phyloP scores from a whole-genome alignment of 1,139 yeast species.

The Kluyveromyces sp. region DNA sequence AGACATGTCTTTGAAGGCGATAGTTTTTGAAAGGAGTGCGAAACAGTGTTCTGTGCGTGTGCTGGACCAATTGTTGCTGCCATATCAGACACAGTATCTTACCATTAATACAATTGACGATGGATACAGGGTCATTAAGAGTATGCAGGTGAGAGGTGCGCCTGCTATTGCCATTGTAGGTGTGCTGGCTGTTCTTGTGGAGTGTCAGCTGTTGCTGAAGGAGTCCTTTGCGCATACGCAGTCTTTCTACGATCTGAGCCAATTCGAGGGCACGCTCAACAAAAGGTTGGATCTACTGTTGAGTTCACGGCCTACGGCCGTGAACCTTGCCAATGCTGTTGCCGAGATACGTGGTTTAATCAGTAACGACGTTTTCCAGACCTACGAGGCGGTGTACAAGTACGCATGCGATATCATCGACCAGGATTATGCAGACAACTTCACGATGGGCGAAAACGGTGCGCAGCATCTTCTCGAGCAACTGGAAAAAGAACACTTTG shows the following conservation, averaged over 20 bases:
- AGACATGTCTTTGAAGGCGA: slow-evolving; percentile 50
- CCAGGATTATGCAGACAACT: slow-evolving; percentile 72
- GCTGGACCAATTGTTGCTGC: slow-evolving; percentile 75
- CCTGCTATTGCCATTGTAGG: slow-evolving; percentile 98
- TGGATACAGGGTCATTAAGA: slow-evolving; percentile 74
- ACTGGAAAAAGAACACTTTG: slow-evolving; percentile 43
- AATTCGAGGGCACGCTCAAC: slow-evolving; percentile 32
- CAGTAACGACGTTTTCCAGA: slow-evolving; percentile 26
- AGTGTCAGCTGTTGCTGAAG: slow-evolving; percentile 36
- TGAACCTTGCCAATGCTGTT: slow-evolving; percentile 77
- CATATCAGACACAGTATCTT: slow-evolving; percentile 68
- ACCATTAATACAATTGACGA: slow-evolving; percentile 53
- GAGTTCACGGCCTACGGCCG: slow-evolving; percentile 90
- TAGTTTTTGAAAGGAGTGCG: slow-evolving; percentile 48
- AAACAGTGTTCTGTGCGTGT: slow-evolving; percentile 41
- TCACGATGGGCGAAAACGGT: slow-evolving; percentile 74
- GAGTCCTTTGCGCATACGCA: slow-evolving; percentile 23
- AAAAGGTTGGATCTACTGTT: slow-evolving; percentile 57
- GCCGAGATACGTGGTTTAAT: slow-evolving; percentile 46
- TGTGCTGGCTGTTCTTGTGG: slow-evolving; percentile 74
- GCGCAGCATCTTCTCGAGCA: slow-evolving; percentile 52
- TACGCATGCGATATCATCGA: slow-evolving; percentile 58
- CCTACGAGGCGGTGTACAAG: slow-evolving; percentile 38
- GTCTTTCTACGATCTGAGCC: slow-evolving; percentile 32
- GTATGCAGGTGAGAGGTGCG: slow-evolving; percentile 96